These are phyloP conservation scores for Leccinum fallax DNA, from an alignment of 1,284 basidiomycete genomes.

Conservation along the genomic window DNA sequence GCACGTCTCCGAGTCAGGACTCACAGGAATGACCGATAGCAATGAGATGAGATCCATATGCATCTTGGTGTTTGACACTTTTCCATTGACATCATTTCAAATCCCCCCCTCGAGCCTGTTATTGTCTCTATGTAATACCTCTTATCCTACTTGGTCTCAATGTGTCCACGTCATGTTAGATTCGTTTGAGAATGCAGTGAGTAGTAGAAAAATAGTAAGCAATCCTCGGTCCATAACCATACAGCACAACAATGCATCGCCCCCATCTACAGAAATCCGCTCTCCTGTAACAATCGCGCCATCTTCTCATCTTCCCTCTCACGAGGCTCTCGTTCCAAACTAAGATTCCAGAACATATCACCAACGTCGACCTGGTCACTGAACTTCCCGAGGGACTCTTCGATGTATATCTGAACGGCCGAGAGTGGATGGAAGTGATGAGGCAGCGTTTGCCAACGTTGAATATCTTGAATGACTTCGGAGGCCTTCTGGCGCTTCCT, in stretches of 20 bases:
- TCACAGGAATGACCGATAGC: not conserved
- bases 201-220: constrained; percentile 10
- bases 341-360: constrained; percentile 84
- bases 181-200: constrained; percentile 3
- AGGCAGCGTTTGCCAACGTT: constrained; percentile 90
- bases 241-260: constrained; percentile 21
- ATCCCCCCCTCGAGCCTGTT: not conserved
- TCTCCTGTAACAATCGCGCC: constrained; percentile 85
- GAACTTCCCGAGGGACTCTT: constrained; percentile 73
- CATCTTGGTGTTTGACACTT: not conserved
- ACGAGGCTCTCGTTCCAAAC: constrained; percentile 86
- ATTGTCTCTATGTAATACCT: not conserved
- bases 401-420: constrained; percentile 74
- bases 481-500: constrained; percentile 92
- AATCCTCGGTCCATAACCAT: constrained; percentile 20
- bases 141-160: not conserved
- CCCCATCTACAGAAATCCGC: constrained; percentile 70
- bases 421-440: constrained; percentile 83
- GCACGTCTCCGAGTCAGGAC: not conserved
- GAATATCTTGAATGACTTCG: constrained; percentile 95
- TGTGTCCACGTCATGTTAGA: not conserved
- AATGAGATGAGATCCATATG: not conserved
- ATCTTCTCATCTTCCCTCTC: constrained; percentile 95
- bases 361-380: constrained; percentile 61
- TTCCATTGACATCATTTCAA: not conserved